Base-by-base conservation (phyloP, 2,329 filamentous ascomycete genomes). In the Alternaria gansuensis region DNA sequence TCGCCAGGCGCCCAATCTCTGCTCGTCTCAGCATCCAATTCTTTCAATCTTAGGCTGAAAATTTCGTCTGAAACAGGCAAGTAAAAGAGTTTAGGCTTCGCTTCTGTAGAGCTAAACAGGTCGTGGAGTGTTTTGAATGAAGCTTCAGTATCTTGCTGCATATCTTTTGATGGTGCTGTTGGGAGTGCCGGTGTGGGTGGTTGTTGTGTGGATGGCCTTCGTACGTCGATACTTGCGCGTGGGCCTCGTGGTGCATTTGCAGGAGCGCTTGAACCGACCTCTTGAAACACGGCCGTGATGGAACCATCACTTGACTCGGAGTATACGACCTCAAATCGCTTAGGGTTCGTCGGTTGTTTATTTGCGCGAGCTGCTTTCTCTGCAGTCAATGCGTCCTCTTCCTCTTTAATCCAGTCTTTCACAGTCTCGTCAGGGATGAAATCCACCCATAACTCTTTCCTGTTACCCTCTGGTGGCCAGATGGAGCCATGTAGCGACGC, bases 361-460 rank as follows among this genome's bases (percentile, higher is more conserved):
- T 58, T 45, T 2, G 60, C 59, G 29, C 75, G 68, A 2, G 69
- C 70, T 24, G 69, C 69, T 34, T 76, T 74, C 43, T 76, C 73
- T 0, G 68, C 67, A 3, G 46, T 40, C 2, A 73, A 60, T 31
- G 73, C 73, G 40, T 71, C 69, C 57, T 77, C 72, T 58, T 77
- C 75, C 36, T 64, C 52, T 23, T 86, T 83, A 58, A 96, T 89
- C 92, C 93, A 98, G 24, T 85, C 84, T 13, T 81, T 76, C 4
- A 96, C 84, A 63, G 87, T 86, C 26, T 92, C 87, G 17, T 90
- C 85, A 0, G 94, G 94, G 21, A 98, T 84, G 75, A 95, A 98
- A 75, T 99, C 95, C 3, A 92, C 91, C 86, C 90, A 96, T 1
- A 98, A 83, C 0, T 88, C 84, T 75, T 95, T 96, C 31, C 95